phyloP scores from a whole-genome alignment of 129 eudicot genomes.

The Ambrosia trifida region DNA sequence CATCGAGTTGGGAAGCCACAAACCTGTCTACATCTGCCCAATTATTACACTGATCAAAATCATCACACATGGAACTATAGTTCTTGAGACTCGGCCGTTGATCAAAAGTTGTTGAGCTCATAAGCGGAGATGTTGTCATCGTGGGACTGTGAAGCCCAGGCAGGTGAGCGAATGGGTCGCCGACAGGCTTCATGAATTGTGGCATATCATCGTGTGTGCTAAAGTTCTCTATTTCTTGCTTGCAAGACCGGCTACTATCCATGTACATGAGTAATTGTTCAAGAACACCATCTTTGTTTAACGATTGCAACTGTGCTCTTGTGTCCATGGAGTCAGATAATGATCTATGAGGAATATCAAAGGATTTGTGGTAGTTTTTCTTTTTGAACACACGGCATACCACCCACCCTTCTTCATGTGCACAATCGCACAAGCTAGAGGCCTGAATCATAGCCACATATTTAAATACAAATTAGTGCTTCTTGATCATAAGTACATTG shows the following conservation, averaged over 20 bases:
- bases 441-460: constrained; percentile 22
- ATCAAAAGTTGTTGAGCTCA: constrained; percentile 13
- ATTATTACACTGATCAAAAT: constrained; percentile 16
- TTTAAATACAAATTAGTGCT: not conserved
- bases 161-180: constrained; percentile 39
- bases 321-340: constrained; percentile 18
- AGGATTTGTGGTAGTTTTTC: constrained; percentile 55
- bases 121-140: constrained; percentile 12
- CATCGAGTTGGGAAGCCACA: constrained; percentile 58
- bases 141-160: constrained; percentile 52
- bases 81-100: constrained; percentile 7
- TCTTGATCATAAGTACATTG: not conserved
- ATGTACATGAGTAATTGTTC: constrained; percentile 56
- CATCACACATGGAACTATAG: constrained; percentile 19
- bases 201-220: constrained; percentile 15
- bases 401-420: constrained; percentile 85
- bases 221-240: constrained; percentile 32
- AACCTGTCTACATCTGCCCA: constrained; percentile 54
- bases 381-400: constrained; percentile 80
- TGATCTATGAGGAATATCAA: constrained; percentile 38
- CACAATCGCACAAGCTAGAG: constrained; percentile 33
- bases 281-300: constrained; percentile 32
- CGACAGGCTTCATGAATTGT: constrained; percentile 22
- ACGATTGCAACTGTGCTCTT: constrained; percentile 14
- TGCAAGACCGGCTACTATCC: constrained; percentile 40